These are phyloP conservation scores for Lepidium aucheri DNA, from an alignment of 345 rosid genomes.

Conservation along the genomic window DNA sequence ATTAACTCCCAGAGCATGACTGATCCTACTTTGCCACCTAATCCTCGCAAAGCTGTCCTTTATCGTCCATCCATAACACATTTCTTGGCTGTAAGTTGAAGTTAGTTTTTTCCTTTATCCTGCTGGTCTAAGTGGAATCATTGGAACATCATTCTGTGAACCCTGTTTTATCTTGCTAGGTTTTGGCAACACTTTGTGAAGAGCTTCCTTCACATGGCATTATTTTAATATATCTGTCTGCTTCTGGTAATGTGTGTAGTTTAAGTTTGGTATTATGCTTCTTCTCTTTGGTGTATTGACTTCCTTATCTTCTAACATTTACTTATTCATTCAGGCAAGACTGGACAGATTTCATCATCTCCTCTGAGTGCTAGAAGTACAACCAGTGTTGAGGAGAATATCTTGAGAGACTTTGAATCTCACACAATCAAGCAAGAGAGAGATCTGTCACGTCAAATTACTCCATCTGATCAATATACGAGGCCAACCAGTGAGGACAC, in stretches of 20 bases:
- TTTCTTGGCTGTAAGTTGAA: constrained; percentile 72
- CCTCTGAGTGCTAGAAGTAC: constrained; percentile 41
- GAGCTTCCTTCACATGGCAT: constrained; percentile 83
- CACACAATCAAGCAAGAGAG: constrained; percentile 39
- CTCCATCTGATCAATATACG: constrained; percentile 33
- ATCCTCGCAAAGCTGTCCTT: constrained; percentile 80
- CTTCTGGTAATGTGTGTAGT: constrained; percentile 52
- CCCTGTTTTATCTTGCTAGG: constrained; percentile 37
- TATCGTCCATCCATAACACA: constrained; percentile 84
- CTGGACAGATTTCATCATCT: constrained; percentile 37
- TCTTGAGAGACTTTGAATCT: constrained; percentile 42
- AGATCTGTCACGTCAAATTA: constrained; percentile 34
- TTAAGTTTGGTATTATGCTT: background rate
- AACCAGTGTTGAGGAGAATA: constrained; percentile 36
- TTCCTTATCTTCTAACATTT: constrained; percentile 21
- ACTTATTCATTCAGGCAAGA: constrained; percentile 40
- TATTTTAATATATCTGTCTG: constrained; percentile 78
- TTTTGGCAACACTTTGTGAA: constrained; percentile 77
- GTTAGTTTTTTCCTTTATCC: background rate
- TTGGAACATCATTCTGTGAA: background rate
- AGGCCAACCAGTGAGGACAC: constrained; percentile 44
- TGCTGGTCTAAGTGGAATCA: background rate
- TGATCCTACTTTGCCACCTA: constrained; percentile 88
- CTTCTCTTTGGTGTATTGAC: background rate
- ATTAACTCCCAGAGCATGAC: constrained; percentile 51